Evolutionary conservation across 108 stramenopile genomes (phyloP).

Genomic region (Nitzschia sp.): DNA sequence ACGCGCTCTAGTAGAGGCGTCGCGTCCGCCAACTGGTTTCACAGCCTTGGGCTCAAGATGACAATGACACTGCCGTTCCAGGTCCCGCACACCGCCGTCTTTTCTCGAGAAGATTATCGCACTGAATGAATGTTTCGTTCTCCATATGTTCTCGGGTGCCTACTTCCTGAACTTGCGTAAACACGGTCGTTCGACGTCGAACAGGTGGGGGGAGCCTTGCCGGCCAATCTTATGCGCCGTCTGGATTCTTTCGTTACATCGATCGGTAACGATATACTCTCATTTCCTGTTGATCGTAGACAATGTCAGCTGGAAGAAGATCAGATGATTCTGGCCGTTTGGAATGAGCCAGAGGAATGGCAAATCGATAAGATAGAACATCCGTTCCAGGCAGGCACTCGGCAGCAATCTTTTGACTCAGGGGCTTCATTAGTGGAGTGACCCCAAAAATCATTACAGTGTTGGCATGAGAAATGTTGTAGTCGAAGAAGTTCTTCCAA

Average conservation of each 20-base stretch:
- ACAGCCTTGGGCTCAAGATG: too few relatives aligned
- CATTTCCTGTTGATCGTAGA: slow-evolving; percentile 85
- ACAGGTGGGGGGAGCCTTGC: too few relatives aligned
- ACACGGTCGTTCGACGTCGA: too few relatives aligned
- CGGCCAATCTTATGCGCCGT: too few relatives aligned
- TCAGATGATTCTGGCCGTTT: not conserved
- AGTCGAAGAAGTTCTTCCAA: slow-evolving; percentile 53
- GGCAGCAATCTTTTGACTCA: slow-evolving; percentile 57
- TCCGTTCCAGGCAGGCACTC: slow-evolving; percentile 59
- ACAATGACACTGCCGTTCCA: too few relatives aligned
- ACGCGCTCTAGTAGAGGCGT: too few relatives aligned
- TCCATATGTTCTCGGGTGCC: too few relatives aligned
- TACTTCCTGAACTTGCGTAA: too few relatives aligned
- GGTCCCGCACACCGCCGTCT: too few relatives aligned
- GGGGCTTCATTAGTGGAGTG: slow-evolving; percentile 56
- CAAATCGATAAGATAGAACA: slow-evolving; percentile 81
- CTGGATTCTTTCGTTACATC: not conserved
- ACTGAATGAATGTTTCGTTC: too few relatives aligned
- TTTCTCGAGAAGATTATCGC: too few relatives aligned
- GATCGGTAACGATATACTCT: slow-evolving; percentile 50
- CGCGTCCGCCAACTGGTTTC: too few relatives aligned
- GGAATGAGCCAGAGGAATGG: slow-evolving; percentile 45
- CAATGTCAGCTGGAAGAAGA: slow-evolving; percentile 45
- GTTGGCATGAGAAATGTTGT: slow-evolving; percentile 43
- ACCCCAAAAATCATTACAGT: slow-evolving; percentile 86